Base-by-base conservation (phyloP, 2,329 filamentous ascomycete species). In the Phialocephala sp. region DNA sequence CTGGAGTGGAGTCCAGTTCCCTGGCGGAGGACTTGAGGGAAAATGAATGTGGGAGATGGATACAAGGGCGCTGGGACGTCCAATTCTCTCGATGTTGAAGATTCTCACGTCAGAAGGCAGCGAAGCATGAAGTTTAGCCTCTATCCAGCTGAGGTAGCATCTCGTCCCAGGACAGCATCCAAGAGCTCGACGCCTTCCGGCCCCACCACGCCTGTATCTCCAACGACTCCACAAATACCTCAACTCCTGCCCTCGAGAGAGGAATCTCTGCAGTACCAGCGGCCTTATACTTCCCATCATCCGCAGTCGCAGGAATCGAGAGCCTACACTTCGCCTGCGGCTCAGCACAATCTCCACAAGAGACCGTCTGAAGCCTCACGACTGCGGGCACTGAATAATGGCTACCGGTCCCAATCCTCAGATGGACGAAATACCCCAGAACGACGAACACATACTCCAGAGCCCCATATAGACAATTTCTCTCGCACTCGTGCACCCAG, bases 331-430 rank as follows among this genome's bases (percentile, higher is more conserved):
- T 60, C 71, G 36, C 68, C 73, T 2, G 56, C 72, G 20, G 35
- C 62, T 41, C 67, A 65, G 18, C 72, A 71, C 12, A 66, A 32
- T 18, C 63, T 72, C 11, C 72, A 70, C 47, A 69, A 72, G 56
- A 71, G 69, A 39, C 74, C 71, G 2, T 77, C 75, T 4, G 75
- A 77, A 45, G 75, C 74, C 15, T 75, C 74, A 14, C 66, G 74
- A 36, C 67, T 77, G 15, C 72, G 75, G 41, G 71, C 74, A 32
- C 62, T 76, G 59, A 74, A 76, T 66, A 75, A 75, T 70, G 72
- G 72, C 11, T 71, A 72, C 59, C 68, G 69, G 62, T 73, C 73
- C 35, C 66, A 69, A 27, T 72, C 71, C 14, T 64, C 69, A 2
- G 72, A 73, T 32, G 71, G 71, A 24, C 54, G 71, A 47, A 67